Conservation (phyloP, 108 stramenopile species). For the Stephanodiscus minutulus region DNA sequence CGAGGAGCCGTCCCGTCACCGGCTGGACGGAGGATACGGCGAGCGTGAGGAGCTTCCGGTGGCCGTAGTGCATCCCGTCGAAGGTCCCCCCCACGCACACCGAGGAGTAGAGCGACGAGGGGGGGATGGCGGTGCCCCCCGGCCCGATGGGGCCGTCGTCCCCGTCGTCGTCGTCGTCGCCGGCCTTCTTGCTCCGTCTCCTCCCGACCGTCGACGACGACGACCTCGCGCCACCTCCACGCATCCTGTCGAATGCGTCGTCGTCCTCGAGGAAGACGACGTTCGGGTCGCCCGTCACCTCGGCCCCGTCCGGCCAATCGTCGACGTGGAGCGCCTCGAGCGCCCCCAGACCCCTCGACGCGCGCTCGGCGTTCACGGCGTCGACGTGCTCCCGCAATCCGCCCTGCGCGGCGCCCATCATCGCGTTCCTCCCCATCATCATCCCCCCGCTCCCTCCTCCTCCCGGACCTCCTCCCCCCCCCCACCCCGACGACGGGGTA, state of each 20-base stretch:
- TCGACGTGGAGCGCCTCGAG: conserved; percentile 70
- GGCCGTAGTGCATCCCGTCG: conserved; percentile 94
- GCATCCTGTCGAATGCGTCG: conserved; percentile 37
- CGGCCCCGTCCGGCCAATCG: conserved; percentile 75
- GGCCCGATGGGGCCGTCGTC: neutral
- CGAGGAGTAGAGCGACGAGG: conserved; percentile 61
- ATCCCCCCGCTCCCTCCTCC: too few relatives aligned
- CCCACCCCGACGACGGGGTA: neutral
- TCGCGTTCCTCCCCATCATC: too few relatives aligned
- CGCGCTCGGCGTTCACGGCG: conserved; percentile 79
- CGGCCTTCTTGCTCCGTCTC: neutral
- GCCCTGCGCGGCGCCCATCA: conserved; percentile 55
- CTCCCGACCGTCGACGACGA: neutral
- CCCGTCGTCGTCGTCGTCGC: neutral
- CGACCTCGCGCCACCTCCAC: conserved; percentile 11
- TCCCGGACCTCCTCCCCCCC: conserved; percentile 46
- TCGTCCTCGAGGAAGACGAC: conserved; percentile 85
- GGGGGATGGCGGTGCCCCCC: conserved; percentile 65
- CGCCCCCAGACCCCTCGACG: conserved; percentile 46
- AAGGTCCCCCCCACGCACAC: conserved; percentile 93
- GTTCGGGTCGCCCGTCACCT: conserved; percentile 50
- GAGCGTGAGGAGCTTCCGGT: conserved; percentile 86
- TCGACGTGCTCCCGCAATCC: conserved; percentile 72
- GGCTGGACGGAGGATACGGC: conserved; percentile 83
- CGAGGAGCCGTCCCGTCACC: conserved; percentile 61